Conservation (phyloP, 2,329 filamentous ascomycete genomes). For the Camillea tinctor region DNA sequence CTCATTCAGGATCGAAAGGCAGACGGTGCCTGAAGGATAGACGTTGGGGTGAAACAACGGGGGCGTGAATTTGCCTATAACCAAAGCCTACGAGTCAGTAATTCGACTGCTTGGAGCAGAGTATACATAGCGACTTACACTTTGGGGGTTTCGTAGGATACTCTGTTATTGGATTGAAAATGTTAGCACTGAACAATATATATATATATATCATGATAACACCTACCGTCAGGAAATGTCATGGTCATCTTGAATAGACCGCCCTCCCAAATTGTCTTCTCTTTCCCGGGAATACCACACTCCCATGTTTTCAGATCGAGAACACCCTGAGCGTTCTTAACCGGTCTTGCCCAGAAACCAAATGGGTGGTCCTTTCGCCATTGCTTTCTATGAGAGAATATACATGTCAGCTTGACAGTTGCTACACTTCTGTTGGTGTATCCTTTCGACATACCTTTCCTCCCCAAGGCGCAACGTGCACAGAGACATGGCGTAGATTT, state of each 20-base stretch:
- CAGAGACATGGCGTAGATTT: constrained; percentile 66
- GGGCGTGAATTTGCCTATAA: constrained; percentile 86
- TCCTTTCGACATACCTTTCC: constrained; percentile 64
- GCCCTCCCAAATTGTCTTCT: constrained; percentile 97
- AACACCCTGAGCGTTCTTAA: constrained; percentile 73
- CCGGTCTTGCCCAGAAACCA: constrained; percentile 90
- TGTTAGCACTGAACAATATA: constrained; percentile 19
- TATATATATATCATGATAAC: neutral
- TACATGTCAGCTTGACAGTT: constrained; percentile 11
- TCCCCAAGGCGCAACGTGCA: constrained; percentile 86
- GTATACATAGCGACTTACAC: constrained; percentile 62
- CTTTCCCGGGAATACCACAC: constrained; percentile 92
- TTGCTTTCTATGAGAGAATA: constrained; percentile 68
- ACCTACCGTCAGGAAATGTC: constrained; percentile 85
- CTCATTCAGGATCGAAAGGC: constrained; percentile 94
- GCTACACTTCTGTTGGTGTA: neutral
- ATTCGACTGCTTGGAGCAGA: constrained; percentile 2
- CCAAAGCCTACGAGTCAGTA: constrained; percentile 4
- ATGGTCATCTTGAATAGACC: constrained; percentile 94
- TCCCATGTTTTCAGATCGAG: constrained; percentile 96
- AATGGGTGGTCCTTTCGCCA: constrained; percentile 98
- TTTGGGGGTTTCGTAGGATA: constrained; percentile 99
- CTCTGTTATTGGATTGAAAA: constrained; percentile 52
- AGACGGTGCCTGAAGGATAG: constrained; percentile 96
- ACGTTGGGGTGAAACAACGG: constrained; percentile 98